phyloP scores from a whole-genome alignment of 345 rosid genomes.

The Melaleuca alternifolia region DNA sequence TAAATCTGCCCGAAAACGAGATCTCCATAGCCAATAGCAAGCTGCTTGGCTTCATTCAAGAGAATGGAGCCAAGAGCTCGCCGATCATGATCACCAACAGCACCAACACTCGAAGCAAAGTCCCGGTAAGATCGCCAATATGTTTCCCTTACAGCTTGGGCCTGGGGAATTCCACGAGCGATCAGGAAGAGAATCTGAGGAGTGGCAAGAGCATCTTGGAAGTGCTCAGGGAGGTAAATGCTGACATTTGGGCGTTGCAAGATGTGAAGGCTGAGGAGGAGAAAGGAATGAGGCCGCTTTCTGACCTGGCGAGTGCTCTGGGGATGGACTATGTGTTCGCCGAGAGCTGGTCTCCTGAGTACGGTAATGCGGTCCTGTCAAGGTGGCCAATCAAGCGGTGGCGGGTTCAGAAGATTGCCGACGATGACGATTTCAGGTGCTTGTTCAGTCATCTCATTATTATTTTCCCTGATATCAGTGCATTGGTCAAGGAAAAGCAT shows the following conservation, averaged over 20 bases:
- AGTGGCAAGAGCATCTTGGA: slow-evolving; percentile 65
- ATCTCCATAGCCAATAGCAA: slow-evolving; percentile 62
- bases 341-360: slow-evolving; percentile 95
- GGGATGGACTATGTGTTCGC: slow-evolving; percentile 85
- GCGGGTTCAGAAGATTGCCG: slow-evolving; percentile 70
- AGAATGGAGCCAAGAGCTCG: slow-evolving; percentile 24
- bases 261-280: slow-evolving; percentile 91
- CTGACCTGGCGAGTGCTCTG: slow-evolving; percentile 68
- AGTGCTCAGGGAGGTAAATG: slow-evolving; percentile 72
- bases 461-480: not conserved
- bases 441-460: not conserved
- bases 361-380: slow-evolving; percentile 78
- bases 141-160: slow-evolving; percentile 49
- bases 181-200: slow-evolving; percentile 33
- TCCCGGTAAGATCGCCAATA: slow-evolving; percentile 75
- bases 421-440: slow-evolving; percentile 83
- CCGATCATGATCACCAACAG: slow-evolving; percentile 19
- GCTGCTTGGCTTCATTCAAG: slow-evolving; percentile 25
- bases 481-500: not conserved
- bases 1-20: slow-evolving; percentile 91
- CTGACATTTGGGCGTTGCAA: slow-evolving; percentile 72
- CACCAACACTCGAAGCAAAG: slow-evolving; percentile 37
- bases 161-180: slow-evolving; percentile 2
- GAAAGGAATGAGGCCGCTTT: slow-evolving; percentile 75
- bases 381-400: slow-evolving; percentile 80